phyloP scores from a whole-genome alignment of 2,329 filamentous ascomycete genomes.

The Neonectria sp. region DNA sequence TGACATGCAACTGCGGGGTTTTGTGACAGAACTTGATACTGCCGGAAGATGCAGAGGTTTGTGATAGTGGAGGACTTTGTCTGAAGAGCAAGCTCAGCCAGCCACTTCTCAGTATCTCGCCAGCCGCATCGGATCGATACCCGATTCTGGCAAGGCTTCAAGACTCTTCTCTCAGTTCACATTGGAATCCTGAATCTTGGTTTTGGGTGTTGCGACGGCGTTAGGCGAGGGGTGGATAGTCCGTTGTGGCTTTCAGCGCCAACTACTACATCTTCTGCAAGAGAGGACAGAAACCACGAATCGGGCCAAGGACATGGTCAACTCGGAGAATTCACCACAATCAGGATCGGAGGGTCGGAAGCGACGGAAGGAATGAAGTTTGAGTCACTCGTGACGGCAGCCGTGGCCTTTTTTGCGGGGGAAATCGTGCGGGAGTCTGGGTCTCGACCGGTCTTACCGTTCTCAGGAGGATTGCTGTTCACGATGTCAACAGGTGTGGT shows the following conservation, averaged over 20 bases:
- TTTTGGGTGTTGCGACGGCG: neutral
- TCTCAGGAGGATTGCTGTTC: neutral
- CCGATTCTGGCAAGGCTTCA: neutral
- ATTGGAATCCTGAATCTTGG: neutral
- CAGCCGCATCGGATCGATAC: neutral
- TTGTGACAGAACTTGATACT: neutral
- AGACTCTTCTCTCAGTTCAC: neutral
- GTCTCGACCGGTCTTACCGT: slow-evolving; percentile 10
- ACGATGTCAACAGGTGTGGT: neutral
- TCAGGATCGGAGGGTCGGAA: slow-evolving; percentile 8
- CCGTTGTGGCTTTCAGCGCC: neutral
- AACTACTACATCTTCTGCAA: neutral
- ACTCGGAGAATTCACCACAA: slow-evolving; percentile 22
- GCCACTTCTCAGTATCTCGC: neutral
- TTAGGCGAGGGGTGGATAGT: neutral
- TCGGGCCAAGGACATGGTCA: neutral
- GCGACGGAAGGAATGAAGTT: slow-evolving; percentile 4
- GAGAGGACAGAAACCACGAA: neutral
- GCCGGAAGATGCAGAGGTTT: neutral
- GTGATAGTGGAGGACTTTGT: neutral
- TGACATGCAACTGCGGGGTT: neutral
- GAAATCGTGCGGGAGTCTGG: neutral
- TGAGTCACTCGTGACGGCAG: slow-evolving; percentile 9
- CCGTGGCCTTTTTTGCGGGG: slow-evolving; percentile 2
- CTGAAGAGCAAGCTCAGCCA: neutral